Percentiles rank a stretch among this genome's conserved stretches.
phyloP scores from a whole-genome alignment of 768 basidiomycete genomes.

The Mycena metata region DNA sequence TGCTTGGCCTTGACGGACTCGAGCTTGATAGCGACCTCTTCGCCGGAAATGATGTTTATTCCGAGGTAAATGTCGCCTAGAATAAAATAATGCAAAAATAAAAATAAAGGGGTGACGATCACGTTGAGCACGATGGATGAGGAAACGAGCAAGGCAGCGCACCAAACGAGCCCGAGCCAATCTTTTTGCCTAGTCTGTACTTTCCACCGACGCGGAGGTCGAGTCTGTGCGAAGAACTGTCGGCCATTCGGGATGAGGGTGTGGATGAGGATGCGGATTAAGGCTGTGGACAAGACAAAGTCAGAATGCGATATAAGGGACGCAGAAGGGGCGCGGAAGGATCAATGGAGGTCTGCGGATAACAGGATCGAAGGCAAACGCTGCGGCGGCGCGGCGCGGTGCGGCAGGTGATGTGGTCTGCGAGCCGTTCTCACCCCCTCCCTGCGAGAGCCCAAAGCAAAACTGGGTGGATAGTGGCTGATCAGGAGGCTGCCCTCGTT shows the following conservation, averaged over 20 bases:
- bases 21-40: constrained; percentile 99
- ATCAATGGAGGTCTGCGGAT: constrained; percentile 22
- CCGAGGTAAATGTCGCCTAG: constrained; percentile 98
- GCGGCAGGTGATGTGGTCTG: constrained; percentile 13
- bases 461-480: not conserved
- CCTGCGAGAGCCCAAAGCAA: not conserved
- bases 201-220: constrained; percentile 94
- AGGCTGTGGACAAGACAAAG: not conserved
- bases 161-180: constrained; percentile 99
- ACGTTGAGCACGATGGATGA: constrained; percentile 29
- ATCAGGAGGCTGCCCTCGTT: constrained; percentile 17
- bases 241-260: constrained; percentile 64
- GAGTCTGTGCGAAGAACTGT: constrained; percentile 76
- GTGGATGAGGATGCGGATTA: constrained; percentile 34
- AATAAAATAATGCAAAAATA: not conserved
- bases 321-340: constrained; percentile 12
- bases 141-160: constrained; percentile 48
- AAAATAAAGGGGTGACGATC: too few relatives aligned
- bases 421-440: constrained; percentile 2
- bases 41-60: constrained; percentile 99
- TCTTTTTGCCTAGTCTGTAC: constrained; percentile 99
- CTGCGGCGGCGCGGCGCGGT: constrained; percentile 10
- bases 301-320: not conserved
- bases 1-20: constrained; percentile 99
- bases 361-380: constrained; percentile 11